Base-by-base conservation (phyloP, 345 rosid species). In the Pelargonium nanum region DNA sequence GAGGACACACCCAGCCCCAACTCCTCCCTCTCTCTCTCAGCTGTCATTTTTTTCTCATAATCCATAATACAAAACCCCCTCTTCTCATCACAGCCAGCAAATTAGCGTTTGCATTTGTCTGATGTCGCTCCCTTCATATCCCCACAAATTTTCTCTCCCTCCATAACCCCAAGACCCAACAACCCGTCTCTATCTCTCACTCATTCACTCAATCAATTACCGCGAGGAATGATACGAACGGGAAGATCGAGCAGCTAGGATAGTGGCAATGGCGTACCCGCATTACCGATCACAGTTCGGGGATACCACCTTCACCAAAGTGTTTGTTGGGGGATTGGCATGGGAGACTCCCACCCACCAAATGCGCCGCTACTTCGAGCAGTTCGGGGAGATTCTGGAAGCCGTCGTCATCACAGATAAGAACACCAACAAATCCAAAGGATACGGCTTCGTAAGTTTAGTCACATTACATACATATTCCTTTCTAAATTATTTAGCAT, bases 311-410 rank as follows among this genome's bases (percentile, higher is more conserved):
- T 61, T 77, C 45, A 88, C 96, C 20, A 91, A 91, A 75, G 87
- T 91, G 56, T 91, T 91, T 53, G 90, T 91, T 19, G 98, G 96
- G 26, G 98, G 98, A 2, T 76, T 91, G 60, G 95, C 98, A 19
- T 91, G 98, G 98, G 98, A 91, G 81, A 88, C 98, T 24, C 96
- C 86, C 0, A 80, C 96, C 6, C 90, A 85, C 25, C 90, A 86
- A 66, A 80, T 91, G 96, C 86, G 84, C 19, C 74, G 74, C 56
- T 83, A 88, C 75, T 91, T 91, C 51, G 87, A 86, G 61, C 92
- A 81, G 74, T 91, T 91, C 50, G 98, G 98, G 5, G 95, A 91
- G 59, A 91, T 88, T 81, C 95, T 91, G 32, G 98, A 91, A 78
- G 96, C 98, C 52, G 98, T 88, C 70, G 83, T 91, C 66, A 91